Evolutionary conservation across 192 early-diverging fungal species (phyloP).

Genomic region (Dispira simplex): DNA sequence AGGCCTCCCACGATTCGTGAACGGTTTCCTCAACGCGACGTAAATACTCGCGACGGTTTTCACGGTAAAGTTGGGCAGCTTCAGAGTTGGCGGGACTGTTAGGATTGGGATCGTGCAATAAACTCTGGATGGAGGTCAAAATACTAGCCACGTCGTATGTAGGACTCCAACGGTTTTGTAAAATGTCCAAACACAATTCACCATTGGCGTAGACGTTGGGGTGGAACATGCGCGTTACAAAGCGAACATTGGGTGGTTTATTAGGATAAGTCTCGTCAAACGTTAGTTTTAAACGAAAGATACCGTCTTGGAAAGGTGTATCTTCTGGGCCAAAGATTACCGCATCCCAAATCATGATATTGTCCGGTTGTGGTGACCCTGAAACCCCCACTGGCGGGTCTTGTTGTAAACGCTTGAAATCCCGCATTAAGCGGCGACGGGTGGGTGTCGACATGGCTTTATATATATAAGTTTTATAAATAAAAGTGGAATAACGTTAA

Average conservation of each 20-base stretch:
- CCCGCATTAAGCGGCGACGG: slow-evolving; percentile 90
- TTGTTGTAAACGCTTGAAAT: slow-evolving; percentile 89
- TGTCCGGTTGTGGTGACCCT: slow-evolving; percentile 88
- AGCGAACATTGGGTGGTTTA: slow-evolving; percentile 90
- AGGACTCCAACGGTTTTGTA: slow-evolving; percentile 97
- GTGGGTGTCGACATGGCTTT: slow-evolving; percentile 78
- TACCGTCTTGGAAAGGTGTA: slow-evolving; percentile 96
- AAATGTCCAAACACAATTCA: slow-evolving; percentile 93
- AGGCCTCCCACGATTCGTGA: slow-evolving; percentile 63
- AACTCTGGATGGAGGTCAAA: slow-evolving; percentile 86
- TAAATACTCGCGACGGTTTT: slow-evolving; percentile 88
- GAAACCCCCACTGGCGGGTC: slow-evolving; percentile 82
- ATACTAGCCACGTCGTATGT: slow-evolving; percentile 91
- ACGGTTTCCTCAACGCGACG: slow-evolving; percentile 83
- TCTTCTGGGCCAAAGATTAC: slow-evolving; percentile 97
- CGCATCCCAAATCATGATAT: slow-evolving; percentile 97
- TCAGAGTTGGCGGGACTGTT: slow-evolving; percentile 95
- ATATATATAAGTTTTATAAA: slow-evolving; percentile 1
- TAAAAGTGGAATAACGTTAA: neutral
- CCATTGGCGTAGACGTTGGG: slow-evolving; percentile 97
- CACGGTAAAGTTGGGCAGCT: slow-evolving; percentile 82
- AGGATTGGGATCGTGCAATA: slow-evolving; percentile 95
- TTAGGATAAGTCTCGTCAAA: slow-evolving; percentile 99
- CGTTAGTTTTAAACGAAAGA: slow-evolving; percentile 82
- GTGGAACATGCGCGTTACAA: slow-evolving; percentile 94